Conservation (phyloP, 306 rosid species). For the Arachis hypogaea region DNA sequence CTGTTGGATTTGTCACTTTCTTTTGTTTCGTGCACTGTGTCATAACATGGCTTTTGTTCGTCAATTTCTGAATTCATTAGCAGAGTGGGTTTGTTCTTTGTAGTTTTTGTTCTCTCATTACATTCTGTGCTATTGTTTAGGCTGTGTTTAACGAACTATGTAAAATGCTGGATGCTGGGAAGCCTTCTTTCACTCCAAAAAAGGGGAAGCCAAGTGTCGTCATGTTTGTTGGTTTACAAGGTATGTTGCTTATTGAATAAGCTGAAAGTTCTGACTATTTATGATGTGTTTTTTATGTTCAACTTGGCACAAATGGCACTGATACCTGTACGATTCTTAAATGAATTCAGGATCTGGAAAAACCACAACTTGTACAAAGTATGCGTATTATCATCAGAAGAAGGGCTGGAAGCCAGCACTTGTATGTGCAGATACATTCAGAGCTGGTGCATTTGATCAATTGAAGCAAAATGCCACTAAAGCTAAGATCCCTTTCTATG, state of each 20-base stretch:
- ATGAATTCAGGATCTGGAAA: slow-evolving; percentile 82
- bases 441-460: slow-evolving; percentile 99
- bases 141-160: slow-evolving; percentile 86
- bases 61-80: background rate
- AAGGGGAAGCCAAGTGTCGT: slow-evolving; percentile 83
- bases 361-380: slow-evolving; percentile 91
- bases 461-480: slow-evolving; percentile 90
- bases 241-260: slow-evolving; percentile 41
- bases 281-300: background rate
- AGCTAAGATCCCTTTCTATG: slow-evolving; percentile 94
- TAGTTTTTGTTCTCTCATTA: background rate
- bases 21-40: background rate
- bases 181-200: slow-evolving; percentile 80
- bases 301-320: background rate
- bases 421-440: slow-evolving; percentile 95
- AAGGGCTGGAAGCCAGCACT: slow-evolving; percentile 98
- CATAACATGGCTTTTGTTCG: background rate
- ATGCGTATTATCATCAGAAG: slow-evolving; percentile 81
- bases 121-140: slow-evolving; percentile 45
- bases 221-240: slow-evolving; percentile 94
- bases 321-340: background rate
- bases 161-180: slow-evolving; percentile 90
- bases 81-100: background rate
- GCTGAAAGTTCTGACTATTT: slow-evolving; percentile 1
- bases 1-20: background rate